Conservation (phyloP, 345 rosid species). For the Cochlearia excelsa region DNA sequence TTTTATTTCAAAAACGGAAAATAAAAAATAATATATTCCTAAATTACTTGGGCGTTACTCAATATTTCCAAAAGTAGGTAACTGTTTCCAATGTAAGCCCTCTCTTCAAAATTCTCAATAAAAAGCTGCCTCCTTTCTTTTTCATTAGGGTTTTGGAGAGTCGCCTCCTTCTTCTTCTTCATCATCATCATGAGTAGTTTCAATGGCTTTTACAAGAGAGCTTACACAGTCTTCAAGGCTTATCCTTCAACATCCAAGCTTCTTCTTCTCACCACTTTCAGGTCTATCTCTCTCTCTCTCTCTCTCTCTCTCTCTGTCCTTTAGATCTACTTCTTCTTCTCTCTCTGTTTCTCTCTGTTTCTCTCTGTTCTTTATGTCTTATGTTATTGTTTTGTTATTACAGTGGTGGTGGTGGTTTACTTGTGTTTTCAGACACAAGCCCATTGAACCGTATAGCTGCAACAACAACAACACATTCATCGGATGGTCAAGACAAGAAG, state of each 20-base stretch:
- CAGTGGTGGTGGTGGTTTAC: constrained; percentile 52
- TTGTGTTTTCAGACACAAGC: constrained; percentile 46
- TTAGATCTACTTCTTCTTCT: too few relatives aligned
- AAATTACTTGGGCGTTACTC: constrained; percentile 38
- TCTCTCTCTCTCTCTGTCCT: background rate
- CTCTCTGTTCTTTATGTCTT: background rate
- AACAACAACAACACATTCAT: constrained; percentile 24
- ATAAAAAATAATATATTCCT: constrained; percentile 3
- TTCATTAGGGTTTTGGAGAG: background rate
- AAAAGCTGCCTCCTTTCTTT: background rate
- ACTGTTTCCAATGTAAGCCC: background rate
- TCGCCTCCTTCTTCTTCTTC: background rate
- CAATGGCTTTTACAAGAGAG: constrained; percentile 40
- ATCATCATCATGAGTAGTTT: constrained; percentile 37
- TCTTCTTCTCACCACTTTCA: constrained; percentile 48
- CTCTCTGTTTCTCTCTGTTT: too few relatives aligned
- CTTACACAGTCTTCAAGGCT: constrained; percentile 41
- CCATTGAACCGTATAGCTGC: constrained; percentile 19
- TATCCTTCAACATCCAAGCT: constrained; percentile 50
- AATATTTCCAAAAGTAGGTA: constrained; percentile 22
- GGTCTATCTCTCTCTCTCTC: constrained; percentile 35
- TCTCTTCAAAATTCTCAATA: too few relatives aligned
- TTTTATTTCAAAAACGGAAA: background rate
- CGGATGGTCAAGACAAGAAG: constrained; percentile 32
- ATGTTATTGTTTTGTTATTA: background rate